Conservation (phyloP, 805 yeast species). For the Yamadazyma laniorum region DNA sequence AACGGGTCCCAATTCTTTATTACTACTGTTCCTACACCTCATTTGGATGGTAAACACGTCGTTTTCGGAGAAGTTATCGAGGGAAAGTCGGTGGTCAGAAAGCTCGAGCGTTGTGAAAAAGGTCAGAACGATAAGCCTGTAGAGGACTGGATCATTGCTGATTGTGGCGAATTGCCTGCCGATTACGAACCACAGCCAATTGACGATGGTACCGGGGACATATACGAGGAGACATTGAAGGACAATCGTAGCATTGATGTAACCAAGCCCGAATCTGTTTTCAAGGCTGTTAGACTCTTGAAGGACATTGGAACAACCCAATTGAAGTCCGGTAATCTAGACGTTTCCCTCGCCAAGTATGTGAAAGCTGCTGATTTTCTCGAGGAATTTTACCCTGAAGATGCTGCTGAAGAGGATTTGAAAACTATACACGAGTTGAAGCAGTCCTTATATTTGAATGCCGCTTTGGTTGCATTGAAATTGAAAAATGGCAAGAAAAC, state of each 20-base stretch:
- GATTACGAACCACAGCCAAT: conserved; percentile 54
- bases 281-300: conserved; percentile 60
- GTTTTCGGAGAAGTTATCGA: conserved; percentile 86
- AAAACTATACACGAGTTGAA: conserved; percentile 52
- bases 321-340: conserved; percentile 62
- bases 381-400: conserved; percentile 72
- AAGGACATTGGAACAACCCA: conserved; percentile 77
- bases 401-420: conserved; percentile 54
- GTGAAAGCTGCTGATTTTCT: conserved; percentile 68
- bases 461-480: conserved; percentile 73
- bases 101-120: conserved; percentile 70
- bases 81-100: conserved; percentile 79
- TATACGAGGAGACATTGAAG: conserved; percentile 69
- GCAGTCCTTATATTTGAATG: conserved; percentile 65
- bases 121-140: conserved; percentile 69
- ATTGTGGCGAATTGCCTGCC: conserved; percentile 73
- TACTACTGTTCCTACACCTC: conserved; percentile 91
- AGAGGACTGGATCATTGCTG: conserved; percentile 65
- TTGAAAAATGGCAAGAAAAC: conserved; percentile 53
- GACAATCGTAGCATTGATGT: conserved; percentile 70
- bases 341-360: conserved; percentile 65
- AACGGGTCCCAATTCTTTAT: conserved; percentile 96
- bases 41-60: conserved; percentile 92
- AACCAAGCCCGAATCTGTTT: conserved; percentile 60
- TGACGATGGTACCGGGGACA: conserved; percentile 84